Evolutionary conservation across 129 eudicot genomes (phyloP), one percentile per base, ranked within the genome.

Genomic region (Rutidosis leptorrhynchoides): DNA sequence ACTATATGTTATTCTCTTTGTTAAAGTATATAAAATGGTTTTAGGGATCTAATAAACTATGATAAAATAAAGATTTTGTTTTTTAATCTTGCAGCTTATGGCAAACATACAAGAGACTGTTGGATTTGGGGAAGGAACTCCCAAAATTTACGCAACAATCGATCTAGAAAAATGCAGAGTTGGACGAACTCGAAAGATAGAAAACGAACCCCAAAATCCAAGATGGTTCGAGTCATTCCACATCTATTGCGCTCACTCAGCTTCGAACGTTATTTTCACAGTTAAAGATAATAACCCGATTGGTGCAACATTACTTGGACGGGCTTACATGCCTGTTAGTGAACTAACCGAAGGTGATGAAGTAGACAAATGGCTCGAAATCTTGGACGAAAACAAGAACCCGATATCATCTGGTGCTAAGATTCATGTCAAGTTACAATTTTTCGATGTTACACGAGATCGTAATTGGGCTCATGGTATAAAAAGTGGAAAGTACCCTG

Each of bases 111-210:
- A 75, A 69, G 96, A 84, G 64, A 78, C 78, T 2, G 85, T 88
- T 65, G 96, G 96, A 58, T 46, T 88, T 24, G 96, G 96, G 21
- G 83, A 82, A 82, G 91, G 90, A 67, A 88, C 90, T 71, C 84
- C 95, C 17, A 82, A 84, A 72, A 75, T 88, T 28, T 88, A 88
- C 55, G 88, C 96, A 75, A 77, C 88, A 20, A 65, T 88, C 55
- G 96, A 84, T 73, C 48, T 88, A 58, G 96, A 88, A 70, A 82
- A 84, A 72, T 77, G 86, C 53, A 78, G 96, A 70, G 96, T 84
- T 67, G 96, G 90, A 19, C 70, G 96, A 45, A 88, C 96, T 5
- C 69, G 91, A 79, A 64, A 69, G 77, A 77, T 88, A 1, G 84
- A 84, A 58, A 80, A 82, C 16, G 90, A 88, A 69, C 84, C 90